phyloP scores from a whole-genome alignment of 768 basidiomycete species.

The Pisolithus tinctorius region DNA sequence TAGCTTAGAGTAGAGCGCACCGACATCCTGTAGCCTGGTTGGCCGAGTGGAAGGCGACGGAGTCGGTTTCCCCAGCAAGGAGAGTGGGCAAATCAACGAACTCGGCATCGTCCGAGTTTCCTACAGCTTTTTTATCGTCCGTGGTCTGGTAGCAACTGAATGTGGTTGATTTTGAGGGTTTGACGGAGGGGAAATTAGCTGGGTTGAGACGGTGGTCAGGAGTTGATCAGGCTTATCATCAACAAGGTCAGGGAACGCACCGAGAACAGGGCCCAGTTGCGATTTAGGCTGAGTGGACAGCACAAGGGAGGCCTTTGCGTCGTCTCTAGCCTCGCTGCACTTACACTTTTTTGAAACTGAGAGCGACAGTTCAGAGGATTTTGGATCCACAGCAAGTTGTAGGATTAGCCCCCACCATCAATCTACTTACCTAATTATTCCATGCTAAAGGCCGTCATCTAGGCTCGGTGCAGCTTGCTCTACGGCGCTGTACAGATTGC shows the following conservation, averaged over 20 bases:
- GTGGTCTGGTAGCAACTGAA: slow-evolving; percentile 56
- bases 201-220: slow-evolving; percentile 10
- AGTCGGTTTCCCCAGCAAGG: slow-evolving; percentile 78
- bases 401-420: background rate
- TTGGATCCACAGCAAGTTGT: background rate
- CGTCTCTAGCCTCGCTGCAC: slow-evolving; percentile 32
- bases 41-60: slow-evolving; percentile 74
- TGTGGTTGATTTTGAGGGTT: slow-evolving; percentile 48
- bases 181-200: slow-evolving; percentile 63
- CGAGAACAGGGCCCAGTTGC: slow-evolving; percentile 46
- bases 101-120: slow-evolving; percentile 17
- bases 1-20: slow-evolving; percentile 36
- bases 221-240: slow-evolving; percentile 15
- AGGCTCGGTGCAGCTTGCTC: slow-evolving; percentile 6
- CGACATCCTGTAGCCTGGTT: slow-evolving; percentile 58
- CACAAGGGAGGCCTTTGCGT: slow-evolving; percentile 30
- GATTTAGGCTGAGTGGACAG: slow-evolving; percentile 28
- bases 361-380: slow-evolving; percentile 2
- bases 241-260: slow-evolving; percentile 27
- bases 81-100: slow-evolving; percentile 33
- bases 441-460: slow-evolving; percentile 10
- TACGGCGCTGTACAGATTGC: slow-evolving; percentile 15
- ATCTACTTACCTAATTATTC: background rate
- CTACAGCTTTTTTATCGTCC: slow-evolving; percentile 20
- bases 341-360: slow-evolving; percentile 44